Evolutionary conservation across 345 rosid species (phyloP), one percentile per base, ranked within the genome.

Genomic region (Arabidopsis suecica): DNA sequence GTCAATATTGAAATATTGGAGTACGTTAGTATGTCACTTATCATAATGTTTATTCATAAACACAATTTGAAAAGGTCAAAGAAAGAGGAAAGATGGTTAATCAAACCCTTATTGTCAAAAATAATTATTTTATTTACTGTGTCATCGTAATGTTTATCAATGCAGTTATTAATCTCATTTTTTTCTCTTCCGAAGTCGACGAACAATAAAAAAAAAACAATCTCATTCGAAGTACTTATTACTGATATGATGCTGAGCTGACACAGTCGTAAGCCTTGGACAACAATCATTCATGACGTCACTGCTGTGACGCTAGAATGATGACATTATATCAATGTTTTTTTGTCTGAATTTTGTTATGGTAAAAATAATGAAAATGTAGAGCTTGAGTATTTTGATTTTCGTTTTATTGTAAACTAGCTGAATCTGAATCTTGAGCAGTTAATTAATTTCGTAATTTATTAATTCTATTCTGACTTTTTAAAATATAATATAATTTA

Each of bases 261-360:
- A 45, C 50, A n/a, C n/a, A n/a, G 50, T 45, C 40, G 40, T 13
- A 25, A 38, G 38, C 16, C 9, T 18, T 30, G 9, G n/a, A 16
- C 55, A 49, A 2, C 49, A 38, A 47, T 60, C 49, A 71, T 45
- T 37, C 3, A 16, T 60, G 75, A 71, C 59, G 49, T 71, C 75
- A 49, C 9, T 37, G 0, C 30, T 9, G 37, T 71, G 75, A 61
- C 20, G 50, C 30, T 25, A 5, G 0, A 32, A 37, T 49, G 58
- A 9, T 49, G 58, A 9, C 58, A 41, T 10, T 11, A 41, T 16
- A 16, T 16, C 18, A 16, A 16, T 16, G 18, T 16, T 16, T 16
- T 16, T 16, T 16, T 16, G 18, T 16, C 18, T 16, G 18, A 16
- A 16, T 16, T 16, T 40, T 40, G 0, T 40, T 40, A 40, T 40